Base-by-base conservation (phyloP, 345 rosid genomes). In the Brassica cretica region DNA sequence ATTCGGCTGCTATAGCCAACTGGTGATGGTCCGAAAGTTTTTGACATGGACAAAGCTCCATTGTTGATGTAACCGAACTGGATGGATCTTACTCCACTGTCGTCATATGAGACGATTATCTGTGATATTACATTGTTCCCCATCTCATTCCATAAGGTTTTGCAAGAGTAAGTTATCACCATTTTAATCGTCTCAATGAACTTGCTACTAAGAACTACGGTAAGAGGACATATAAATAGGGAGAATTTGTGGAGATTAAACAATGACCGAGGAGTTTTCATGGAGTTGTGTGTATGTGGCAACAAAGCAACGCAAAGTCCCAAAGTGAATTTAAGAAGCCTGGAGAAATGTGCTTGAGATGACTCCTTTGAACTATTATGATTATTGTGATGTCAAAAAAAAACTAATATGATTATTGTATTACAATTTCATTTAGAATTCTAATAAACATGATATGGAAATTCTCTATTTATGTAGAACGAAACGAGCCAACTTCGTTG, bases 241-340 rank as follows among this genome's bases (percentile, higher is more conserved):
- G 41, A 3, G 61, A 49, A 7, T 27, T 29, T 29, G 44, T 6
- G 25, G 46, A 29, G 29, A 30, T 25, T 68, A 8, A 0, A 25
- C 39, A 27, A 68, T n/a, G 7, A 49, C 60, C 61, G 72, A 68
- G n/a, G 72, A 68, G 46, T 49, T 69, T 65, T 24, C 21, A 35
- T 49, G 68, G 8, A 65, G 12, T 16, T 18, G 19, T 64, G 8
- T 16, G 58, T 10, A 51, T 65, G 51, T 19, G 14, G 69, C 15
- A 65, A 37, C n/a, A 10, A 65, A 65, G 69, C 53, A 65, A 15
- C 39, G 46, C 1, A 64, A 33, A 65, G 53, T 9, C 19, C 27
- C 8, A 37, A 37, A 16, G 51, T 37, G 25, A 11, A 37, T 16
- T 65, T 3, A 35, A 30, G 41, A 63, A 61, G 24, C 39, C 8